These are phyloP conservation scores for Acacia crassicarpa DNA, from an alignment of 306 rosid species.

Conservation along the genomic window DNA sequence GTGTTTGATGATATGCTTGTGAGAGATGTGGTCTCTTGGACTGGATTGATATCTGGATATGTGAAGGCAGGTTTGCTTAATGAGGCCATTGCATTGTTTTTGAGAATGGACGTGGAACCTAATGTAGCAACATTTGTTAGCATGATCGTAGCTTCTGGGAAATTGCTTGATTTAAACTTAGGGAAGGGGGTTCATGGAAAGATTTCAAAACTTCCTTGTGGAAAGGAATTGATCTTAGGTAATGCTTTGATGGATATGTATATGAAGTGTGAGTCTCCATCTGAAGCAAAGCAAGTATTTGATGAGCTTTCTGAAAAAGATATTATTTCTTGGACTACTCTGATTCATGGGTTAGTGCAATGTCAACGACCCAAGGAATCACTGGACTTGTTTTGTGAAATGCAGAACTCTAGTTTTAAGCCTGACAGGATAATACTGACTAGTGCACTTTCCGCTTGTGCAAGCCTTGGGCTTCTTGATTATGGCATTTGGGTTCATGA, in stretches of 20 bases:
- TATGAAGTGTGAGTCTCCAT: conserved; percentile 56
- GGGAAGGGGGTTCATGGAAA: conserved; percentile 81
- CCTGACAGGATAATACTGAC: conserved; percentile 67
- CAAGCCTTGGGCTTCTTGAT: conserved; percentile 72
- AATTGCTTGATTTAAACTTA: conserved; percentile 43
- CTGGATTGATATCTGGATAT: conserved; percentile 69
- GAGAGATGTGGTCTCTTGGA: conserved; percentile 87
- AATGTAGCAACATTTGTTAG: conserved; percentile 66
- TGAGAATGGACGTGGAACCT: conserved; percentile 59
- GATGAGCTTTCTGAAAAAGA: conserved; percentile 63
- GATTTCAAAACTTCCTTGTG: conserved; percentile 38
- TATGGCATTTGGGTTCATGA: conserved; percentile 76
- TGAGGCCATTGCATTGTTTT: conserved; percentile 51
- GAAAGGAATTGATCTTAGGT: conserved; percentile 49
- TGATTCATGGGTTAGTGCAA: conserved; percentile 72
- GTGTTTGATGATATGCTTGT: conserved; percentile 77
- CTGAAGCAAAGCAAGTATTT: conserved; percentile 59
- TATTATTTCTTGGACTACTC: conserved; percentile 70
- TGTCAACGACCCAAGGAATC: conserved; percentile 60
- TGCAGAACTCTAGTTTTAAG: conserved; percentile 50
- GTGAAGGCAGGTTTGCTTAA: conserved; percentile 53
- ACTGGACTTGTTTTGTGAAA: conserved; percentile 57
- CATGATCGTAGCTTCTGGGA: conserved; percentile 65
- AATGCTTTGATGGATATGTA: conserved; percentile 78
- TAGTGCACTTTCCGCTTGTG: conserved; percentile 77